A percentile compares a stretch with the other conserved stretches of the same genome.
phyloP scores from a whole-genome alignment of 163 green algal species.

The Coccomyxa subellipsoidea region DNA sequence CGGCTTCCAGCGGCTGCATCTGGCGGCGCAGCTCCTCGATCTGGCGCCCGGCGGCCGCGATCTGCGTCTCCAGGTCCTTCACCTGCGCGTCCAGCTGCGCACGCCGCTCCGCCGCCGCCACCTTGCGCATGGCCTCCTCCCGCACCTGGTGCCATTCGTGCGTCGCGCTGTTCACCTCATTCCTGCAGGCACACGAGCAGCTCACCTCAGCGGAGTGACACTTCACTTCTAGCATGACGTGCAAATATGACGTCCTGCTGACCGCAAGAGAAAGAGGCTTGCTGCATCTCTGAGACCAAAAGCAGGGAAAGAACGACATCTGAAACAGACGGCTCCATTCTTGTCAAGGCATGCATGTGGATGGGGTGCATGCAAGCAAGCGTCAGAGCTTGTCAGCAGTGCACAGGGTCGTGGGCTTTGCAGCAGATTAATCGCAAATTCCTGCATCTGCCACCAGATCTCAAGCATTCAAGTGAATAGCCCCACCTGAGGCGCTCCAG shows the following conservation, averaged over 20 bases:
- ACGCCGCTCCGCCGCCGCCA: conserved; percentile 15
- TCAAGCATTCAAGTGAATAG: too few species aligned
- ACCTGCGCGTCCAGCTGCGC: conserved; percentile 15
- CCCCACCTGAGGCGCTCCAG: background rate
- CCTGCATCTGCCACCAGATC: too few species aligned
- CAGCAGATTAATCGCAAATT: too few species aligned
- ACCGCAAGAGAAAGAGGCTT: too few species aligned
- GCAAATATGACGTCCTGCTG: too few species aligned
- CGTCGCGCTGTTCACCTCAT: background rate
- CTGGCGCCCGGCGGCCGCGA: background rate
- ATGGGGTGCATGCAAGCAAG: background rate
- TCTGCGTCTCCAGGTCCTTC: conserved; percentile 3
- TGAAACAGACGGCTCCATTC: background rate
- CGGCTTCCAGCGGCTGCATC: conserved; percentile 10
- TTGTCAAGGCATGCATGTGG: background rate
- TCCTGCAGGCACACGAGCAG: conserved; percentile 4
- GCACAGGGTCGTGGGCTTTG: too few species aligned
- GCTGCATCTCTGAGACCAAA: too few species aligned
- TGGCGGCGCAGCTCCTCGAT: background rate
- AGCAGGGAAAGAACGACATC: too few species aligned
- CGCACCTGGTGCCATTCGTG: conserved; percentile 16
- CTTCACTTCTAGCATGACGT: background rate
- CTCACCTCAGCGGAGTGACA: background rate
- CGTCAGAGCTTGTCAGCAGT: too few species aligned
- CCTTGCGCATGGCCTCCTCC: conserved; percentile 22